These are phyloP conservation scores for Aspergillus clavatus DNA, from an alignment of 2,329 filamentous ascomycete genomes.

Conservation along the genomic window DNA sequence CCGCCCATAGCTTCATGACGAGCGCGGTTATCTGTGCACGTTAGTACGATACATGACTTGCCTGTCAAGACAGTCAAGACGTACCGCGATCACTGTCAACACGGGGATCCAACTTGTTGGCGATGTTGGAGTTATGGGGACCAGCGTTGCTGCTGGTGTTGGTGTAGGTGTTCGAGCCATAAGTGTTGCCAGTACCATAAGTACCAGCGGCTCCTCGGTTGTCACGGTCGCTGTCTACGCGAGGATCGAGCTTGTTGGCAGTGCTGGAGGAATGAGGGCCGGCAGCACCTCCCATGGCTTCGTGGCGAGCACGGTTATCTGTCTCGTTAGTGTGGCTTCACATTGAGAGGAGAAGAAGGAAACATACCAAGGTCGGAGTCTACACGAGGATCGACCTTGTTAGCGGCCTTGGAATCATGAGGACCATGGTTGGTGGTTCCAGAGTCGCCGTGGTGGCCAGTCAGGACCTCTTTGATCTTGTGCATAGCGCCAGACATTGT, in stretches of 20 bases:
- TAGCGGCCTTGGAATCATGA: conserved; percentile 13
- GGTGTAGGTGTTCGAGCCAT: not conserved
- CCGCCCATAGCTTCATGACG: not conserved
- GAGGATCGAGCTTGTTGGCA: not conserved
- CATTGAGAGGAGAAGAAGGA: not conserved
- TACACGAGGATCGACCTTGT: conserved; percentile 19
- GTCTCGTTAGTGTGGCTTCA: too few species aligned
- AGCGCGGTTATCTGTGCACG: conserved; percentile 11
- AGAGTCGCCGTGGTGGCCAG: conserved; percentile 22
- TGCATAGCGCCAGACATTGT: conserved; percentile 42
- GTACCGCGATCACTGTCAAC: conserved; percentile 14
- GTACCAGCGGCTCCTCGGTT: not conserved
- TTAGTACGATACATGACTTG: too few species aligned
- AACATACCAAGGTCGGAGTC: conserved; percentile 15
- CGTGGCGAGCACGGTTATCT: conserved; percentile 8
- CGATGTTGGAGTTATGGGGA: conserved; percentile 28
- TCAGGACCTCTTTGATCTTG: conserved; percentile 43
- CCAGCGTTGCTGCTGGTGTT: conserved; percentile 6
- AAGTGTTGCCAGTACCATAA: not conserved
- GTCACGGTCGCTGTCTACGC: not conserved
- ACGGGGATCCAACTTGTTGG: conserved; percentile 17
- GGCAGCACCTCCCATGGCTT: not conserved
- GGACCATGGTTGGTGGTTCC: conserved; percentile 12
- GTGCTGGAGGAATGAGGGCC: conserved; percentile 1
- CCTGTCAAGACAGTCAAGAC: too few species aligned